Conservation (phyloP, 2,329 filamentous ascomycete genomes). For the Knufia fluminis region DNA sequence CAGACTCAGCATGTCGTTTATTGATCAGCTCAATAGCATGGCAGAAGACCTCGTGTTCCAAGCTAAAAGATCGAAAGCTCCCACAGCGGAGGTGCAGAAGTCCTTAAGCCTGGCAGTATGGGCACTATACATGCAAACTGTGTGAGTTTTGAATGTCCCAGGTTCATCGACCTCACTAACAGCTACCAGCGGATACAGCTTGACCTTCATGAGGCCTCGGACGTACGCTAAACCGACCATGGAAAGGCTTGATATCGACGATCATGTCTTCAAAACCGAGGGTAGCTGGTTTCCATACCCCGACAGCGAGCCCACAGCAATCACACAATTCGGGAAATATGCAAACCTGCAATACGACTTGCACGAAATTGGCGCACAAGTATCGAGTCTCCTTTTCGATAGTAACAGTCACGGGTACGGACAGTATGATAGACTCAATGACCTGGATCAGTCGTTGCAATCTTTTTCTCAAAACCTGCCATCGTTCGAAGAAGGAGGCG, state of each 20-base stretch:
- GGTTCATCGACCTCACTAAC: neutral
- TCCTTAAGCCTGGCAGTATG: conserved; percentile 12
- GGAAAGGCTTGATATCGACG: neutral
- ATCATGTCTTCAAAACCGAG: neutral
- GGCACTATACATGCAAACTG: conserved; percentile 10
- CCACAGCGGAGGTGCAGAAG: conserved; percentile 8
- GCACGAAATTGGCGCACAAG: neutral
- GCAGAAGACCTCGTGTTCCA: conserved; percentile 10
- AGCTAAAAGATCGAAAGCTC: neutral
- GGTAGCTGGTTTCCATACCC: conserved; percentile 2
- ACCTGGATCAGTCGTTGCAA: neutral
- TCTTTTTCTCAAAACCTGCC: neutral
- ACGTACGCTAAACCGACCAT: neutral
- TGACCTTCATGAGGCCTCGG: neutral
- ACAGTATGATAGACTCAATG: neutral
- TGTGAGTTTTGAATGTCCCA: neutral
- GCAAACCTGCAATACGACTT: conserved; percentile 1
- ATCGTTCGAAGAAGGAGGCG: neutral
- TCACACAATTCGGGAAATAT: neutral
- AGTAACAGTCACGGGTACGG: neutral
- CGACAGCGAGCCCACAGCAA: neutral
- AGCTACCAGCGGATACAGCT: neutral
- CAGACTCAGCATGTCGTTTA: conserved; percentile 10
- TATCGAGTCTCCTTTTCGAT: neutral
- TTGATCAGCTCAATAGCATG: conserved; percentile 14